These are phyloP conservation scores for Pezicula carpinea DNA, from an alignment of 2,329 filamentous ascomycete species.

Conservation along the genomic window DNA sequence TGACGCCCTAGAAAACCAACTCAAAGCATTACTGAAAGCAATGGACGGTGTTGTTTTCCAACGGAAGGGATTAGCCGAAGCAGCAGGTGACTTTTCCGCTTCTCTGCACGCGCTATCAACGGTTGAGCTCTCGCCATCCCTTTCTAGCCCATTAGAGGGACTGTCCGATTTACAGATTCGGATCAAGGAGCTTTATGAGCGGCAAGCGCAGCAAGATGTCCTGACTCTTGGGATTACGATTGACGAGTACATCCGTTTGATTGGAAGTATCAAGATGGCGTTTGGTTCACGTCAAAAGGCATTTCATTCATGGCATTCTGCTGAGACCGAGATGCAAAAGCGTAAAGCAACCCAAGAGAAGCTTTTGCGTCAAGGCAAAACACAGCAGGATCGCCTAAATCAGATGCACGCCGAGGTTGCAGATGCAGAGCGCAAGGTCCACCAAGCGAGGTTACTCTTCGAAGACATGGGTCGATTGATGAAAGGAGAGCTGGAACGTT, in stretches of 20 bases:
- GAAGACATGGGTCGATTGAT: slow-evolving; percentile 97
- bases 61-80: slow-evolving; percentile 88
- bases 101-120: slow-evolving; percentile 89
- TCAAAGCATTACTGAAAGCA: slow-evolving; percentile 85
- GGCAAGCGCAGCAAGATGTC: slow-evolving; percentile 94
- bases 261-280: slow-evolving; percentile 89
- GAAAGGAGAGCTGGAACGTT: slow-evolving; percentile 85
- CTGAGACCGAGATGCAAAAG: slow-evolving; percentile 87
- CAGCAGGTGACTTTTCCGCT: slow-evolving; percentile 86
- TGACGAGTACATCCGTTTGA: slow-evolving; percentile 95
- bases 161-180: slow-evolving; percentile 91
- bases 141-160: slow-evolving; percentile 85
- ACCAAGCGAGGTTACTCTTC: slow-evolving; percentile 84
- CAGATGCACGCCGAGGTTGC: slow-evolving; percentile 89
- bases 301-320: slow-evolving; percentile 89
- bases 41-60: slow-evolving; percentile 91
- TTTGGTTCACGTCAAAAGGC: slow-evolving; percentile 92
- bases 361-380: slow-evolving; percentile 88
- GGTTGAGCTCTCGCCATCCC: slow-evolving; percentile 83
- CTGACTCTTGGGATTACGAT: slow-evolving; percentile 95
- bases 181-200: slow-evolving; percentile 91
- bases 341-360: slow-evolving; percentile 88
- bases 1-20: slow-evolving; percentile 86
- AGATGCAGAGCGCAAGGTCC: slow-evolving; percentile 90
- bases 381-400: slow-evolving; percentile 90